Evolutionary conservation across 495 filamentous ascomycete genomes (phyloP), one percentile per base, ranked within the genome.

Genomic region (Neurospora cerealis): DNA sequence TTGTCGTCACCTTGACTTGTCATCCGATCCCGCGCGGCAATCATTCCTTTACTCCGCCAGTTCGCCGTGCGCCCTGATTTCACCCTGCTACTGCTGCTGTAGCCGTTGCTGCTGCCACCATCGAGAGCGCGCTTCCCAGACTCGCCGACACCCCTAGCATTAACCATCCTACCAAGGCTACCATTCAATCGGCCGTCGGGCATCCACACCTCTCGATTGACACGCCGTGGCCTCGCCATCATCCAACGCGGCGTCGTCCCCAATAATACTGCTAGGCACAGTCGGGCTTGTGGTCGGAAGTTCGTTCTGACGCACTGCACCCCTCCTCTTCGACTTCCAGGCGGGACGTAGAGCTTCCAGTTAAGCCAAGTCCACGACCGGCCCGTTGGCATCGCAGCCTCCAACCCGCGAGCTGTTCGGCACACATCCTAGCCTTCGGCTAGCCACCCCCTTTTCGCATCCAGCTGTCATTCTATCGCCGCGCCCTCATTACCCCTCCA

Each of bases 401-500:
- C 21, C 28, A 34, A 66, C 54, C 54, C 54, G 28, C 54, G 28
- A 66, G 54, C 54, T 66, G 54, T 36, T 66, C 28, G 54, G 54
- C 54, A 66, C 54, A 66, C 70, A 34, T 48, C 28, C 40, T 46
- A 60, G 54, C 71, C 17, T 46, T 46, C 44, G 71, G 54, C 71
- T 41, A 38, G 71, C 42, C 42, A 72, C 71, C 71, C 34, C 28
- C 72, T 39, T 41, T 40, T 34, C 66, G 41, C 36, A 32, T 40
- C 15, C 39, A 38, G 69, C 72, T 73, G 32, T 73, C 39, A 66
- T 34, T 34, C 24, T 15, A 28, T 66, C 54, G 54, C 54, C 54
- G 54, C 54, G 54, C 54, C 34, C 54, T 24, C 70, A 69, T 70
- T 75, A 71, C 73, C 75, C 77, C 76, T 76, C 76, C 70, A 71